These are phyloP conservation scores for Globisporangium recalcitrans DNA, from an alignment of 352 stramenopile species.

Conservation along the genomic window DNA sequence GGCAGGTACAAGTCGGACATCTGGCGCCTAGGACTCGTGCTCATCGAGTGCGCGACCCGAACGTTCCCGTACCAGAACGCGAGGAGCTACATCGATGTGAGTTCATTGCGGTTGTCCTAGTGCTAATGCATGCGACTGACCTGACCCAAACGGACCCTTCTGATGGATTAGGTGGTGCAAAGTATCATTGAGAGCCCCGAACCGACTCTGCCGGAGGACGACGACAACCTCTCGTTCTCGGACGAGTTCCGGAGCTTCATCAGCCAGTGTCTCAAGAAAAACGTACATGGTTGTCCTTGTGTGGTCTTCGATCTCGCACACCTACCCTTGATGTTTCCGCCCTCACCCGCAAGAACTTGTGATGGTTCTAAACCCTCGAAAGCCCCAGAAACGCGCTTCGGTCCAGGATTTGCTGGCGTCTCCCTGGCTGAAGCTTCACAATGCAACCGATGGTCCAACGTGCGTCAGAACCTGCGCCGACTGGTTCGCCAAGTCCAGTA, in stretches of 20 bases:
- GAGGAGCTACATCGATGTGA: slow-evolving; percentile 64
- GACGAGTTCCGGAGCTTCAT: slow-evolving; percentile 56
- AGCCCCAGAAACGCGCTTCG: slow-evolving; percentile 54
- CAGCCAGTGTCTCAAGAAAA: slow-evolving; percentile 54
- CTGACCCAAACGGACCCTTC: background rate
- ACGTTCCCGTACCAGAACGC: slow-evolving; percentile 50
- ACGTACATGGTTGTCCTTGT: too few relatives aligned
- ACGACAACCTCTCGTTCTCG: slow-evolving; percentile 30
- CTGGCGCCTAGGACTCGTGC: slow-evolving; percentile 69
- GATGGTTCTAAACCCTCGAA: background rate
- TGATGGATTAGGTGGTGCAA: slow-evolving; percentile 45
- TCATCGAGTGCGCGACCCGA: slow-evolving; percentile 64
- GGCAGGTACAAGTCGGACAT: slow-evolving; percentile 74
- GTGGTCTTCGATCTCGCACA: background rate
- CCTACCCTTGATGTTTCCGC: background rate
- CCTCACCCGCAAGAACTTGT: background rate
- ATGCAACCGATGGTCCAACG: slow-evolving; percentile 30
- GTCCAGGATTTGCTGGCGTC: slow-evolving; percentile 50
- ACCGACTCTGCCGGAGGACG: slow-evolving; percentile 33
- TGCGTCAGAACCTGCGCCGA: slow-evolving; percentile 27
- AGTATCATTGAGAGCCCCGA: slow-evolving; percentile 64
- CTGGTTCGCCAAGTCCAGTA: slow-evolving; percentile 25
- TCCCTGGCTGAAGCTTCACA: slow-evolving; percentile 48
- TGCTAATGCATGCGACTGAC: too few relatives aligned
- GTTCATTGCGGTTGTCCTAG: slow-evolving; percentile 6